These are phyloP conservation scores for Albatrellus sp. DNA, from an alignment of 1,284 basidiomycete species.

Conservation along the genomic window DNA sequence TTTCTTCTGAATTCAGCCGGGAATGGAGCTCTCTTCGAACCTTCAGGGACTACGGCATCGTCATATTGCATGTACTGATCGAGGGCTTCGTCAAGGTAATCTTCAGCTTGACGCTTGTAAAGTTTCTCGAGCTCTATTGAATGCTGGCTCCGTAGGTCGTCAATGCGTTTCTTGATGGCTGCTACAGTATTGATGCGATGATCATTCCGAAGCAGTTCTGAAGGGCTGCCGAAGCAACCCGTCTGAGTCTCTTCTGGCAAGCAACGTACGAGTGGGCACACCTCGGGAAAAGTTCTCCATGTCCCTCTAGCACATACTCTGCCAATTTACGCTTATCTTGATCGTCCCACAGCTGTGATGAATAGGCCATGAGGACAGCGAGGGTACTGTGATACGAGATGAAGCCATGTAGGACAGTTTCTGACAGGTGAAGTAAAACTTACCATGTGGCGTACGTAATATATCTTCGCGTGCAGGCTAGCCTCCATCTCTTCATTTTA, in stretches of 20 bases:
- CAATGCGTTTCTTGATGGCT: conserved; percentile 22
- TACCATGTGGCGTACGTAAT: too few relatives aligned
- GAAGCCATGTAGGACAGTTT: too few relatives aligned
- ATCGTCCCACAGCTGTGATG: neutral
- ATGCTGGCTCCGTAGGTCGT: conserved; percentile 25
- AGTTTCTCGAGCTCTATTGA: conserved; percentile 28
- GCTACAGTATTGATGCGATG: conserved; percentile 16
- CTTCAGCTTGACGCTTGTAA: conserved; percentile 26
- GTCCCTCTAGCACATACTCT: conserved; percentile 10
- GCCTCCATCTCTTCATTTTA: too few relatives aligned
- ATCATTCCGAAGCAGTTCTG: conserved; percentile 11
- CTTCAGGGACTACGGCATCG: conserved; percentile 3
- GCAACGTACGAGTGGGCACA: conserved; percentile 1
- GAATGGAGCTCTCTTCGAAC: neutral
- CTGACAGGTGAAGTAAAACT: neutral
- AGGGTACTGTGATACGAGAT: too few relatives aligned
- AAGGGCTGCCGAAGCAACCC: conserved; percentile 6
- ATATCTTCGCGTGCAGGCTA: too few relatives aligned
- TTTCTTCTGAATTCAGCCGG: too few relatives aligned
- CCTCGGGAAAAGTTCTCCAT: conserved; percentile 12
- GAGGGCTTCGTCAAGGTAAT: conserved; percentile 27
- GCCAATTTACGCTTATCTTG: conserved; percentile 8
- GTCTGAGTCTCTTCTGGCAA: neutral
- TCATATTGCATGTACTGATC: conserved; percentile 15
- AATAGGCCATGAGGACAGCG: neutral